phyloP scores from a whole-genome alignment of 106 monocot genomes.

The Gastrodia elata region DNA sequence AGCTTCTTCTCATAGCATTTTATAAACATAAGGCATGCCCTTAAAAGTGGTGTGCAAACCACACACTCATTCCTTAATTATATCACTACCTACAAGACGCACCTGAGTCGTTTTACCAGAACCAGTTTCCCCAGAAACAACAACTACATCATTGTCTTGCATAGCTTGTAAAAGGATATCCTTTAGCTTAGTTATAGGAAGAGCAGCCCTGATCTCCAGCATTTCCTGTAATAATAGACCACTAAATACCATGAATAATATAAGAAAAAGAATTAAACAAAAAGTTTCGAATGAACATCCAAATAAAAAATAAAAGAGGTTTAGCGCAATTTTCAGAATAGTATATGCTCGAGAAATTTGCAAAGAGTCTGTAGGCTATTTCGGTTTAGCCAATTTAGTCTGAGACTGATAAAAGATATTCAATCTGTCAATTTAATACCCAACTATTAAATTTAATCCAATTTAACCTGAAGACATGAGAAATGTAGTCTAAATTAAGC shows the following conservation, averaged over 20 bases:
- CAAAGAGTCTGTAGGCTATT: too few relatives aligned
- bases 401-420: too few relatives aligned
- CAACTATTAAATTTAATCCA: too few relatives aligned
- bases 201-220: conserved; percentile 62
- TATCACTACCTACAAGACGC: conserved; percentile 7
- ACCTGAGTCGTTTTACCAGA: conserved; percentile 99
- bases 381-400: too few relatives aligned
- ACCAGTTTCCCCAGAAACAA: conserved; percentile 97
- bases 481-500: too few relatives aligned
- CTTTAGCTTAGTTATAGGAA: conserved; percentile 74
- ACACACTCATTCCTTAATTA: neutral
- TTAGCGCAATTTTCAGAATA: neutral
- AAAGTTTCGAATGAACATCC: neutral
- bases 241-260: neutral
- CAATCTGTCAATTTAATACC: too few relatives aligned
- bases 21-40: neutral
- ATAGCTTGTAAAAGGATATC: conserved; percentile 50
- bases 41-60: neutral
- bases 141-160: conserved; percentile 67
- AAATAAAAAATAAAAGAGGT: neutral
- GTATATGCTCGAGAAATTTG: too few relatives aligned
- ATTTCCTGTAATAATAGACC: conserved; percentile 44
- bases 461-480: too few relatives aligned
- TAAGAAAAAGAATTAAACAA: neutral
- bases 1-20: neutral